phyloP scores from a whole-genome alignment of 1,139 yeast genomes.

The Candida sp. region DNA sequence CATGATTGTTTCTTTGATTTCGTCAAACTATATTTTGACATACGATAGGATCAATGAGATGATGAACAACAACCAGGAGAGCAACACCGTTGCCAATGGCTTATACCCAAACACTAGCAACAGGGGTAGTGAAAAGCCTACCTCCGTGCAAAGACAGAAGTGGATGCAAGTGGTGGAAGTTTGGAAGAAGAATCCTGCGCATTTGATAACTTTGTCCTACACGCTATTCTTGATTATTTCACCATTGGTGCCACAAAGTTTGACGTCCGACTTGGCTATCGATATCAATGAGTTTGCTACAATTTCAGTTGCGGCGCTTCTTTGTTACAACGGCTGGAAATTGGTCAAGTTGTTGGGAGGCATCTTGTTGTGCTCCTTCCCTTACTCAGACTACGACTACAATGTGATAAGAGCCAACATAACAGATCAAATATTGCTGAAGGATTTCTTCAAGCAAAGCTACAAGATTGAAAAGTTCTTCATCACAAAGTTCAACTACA shows the following conservation, averaged over 20 bases:
- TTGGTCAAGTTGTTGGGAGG: constrained; percentile 56
- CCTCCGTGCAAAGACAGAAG: not conserved
- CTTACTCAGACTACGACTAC: constrained; percentile 47
- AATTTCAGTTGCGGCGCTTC: constrained; percentile 49
- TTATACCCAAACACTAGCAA: not conserved
- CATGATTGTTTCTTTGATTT: constrained; percentile 34
- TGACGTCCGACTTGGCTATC: constrained; percentile 32
- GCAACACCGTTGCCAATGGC: not conserved
- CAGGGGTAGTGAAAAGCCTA: constrained; percentile 8
- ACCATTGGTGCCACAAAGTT: constrained; percentile 36
- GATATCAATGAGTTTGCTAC: constrained; percentile 57
- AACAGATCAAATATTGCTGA: constrained; percentile 37
- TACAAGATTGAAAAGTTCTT: constrained; percentile 54
- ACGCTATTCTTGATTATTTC: constrained; percentile 38
- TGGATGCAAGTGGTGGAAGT: constrained; percentile 10
- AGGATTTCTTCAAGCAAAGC: constrained; percentile 54
- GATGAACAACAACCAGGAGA: constrained; percentile 18
- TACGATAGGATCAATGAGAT: constrained; percentile 39
- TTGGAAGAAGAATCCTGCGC: constrained; percentile 60
- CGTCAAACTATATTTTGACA: constrained; percentile 41
- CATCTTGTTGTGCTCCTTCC: constrained; percentile 58
- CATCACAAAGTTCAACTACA: constrained; percentile 66
- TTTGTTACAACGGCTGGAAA: constrained; percentile 59
- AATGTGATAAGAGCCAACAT: constrained; percentile 37
- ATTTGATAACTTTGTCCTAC: constrained; percentile 62